phyloP scores from a whole-genome alignment of 495 filamentous ascomycete genomes.

The Aspergillus campestris region DNA sequence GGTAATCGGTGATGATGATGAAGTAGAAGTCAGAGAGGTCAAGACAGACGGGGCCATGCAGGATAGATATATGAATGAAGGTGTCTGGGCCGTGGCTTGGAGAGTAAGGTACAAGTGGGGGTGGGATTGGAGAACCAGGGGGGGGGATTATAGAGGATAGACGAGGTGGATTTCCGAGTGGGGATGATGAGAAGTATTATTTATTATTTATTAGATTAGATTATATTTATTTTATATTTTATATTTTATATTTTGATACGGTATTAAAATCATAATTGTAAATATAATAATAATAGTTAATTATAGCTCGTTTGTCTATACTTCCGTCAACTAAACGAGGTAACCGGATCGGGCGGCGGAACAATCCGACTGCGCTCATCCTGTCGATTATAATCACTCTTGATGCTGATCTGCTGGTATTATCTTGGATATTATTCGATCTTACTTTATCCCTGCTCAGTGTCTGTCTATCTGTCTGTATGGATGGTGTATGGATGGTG shows the following conservation, averaged over 20 bases:
- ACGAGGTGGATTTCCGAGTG: slow-evolving; percentile 7
- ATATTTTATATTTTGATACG: too few species aligned
- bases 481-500: too few species aligned
- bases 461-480: too few species aligned
- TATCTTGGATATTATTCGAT: not conserved
- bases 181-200: slow-evolving; percentile 10
- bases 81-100: not conserved
- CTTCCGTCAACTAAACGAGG: slow-evolving; percentile 1
- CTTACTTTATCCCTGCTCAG: not conserved
- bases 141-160: slow-evolving; percentile 13
- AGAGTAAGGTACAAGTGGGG: slow-evolving; percentile 14
- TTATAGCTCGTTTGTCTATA: slow-evolving; percentile 8
- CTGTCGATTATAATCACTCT: slow-evolving; percentile 3
- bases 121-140: slow-evolving; percentile 9
- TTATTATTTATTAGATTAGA: too few species aligned
- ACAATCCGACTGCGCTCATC: not conserved
- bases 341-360: not conserved
- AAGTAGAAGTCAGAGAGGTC: not conserved
- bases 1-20: not conserved
- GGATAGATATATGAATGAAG: slow-evolving; percentile 10
- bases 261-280: too few species aligned
- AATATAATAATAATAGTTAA: slow-evolving; percentile 4
- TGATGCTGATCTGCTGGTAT: too few species aligned
- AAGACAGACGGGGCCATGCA: not conserved
- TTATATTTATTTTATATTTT: too few species aligned